These are phyloP conservation scores for Yamadazyma aaseri DNA, from an alignment of 1,139 yeast genomes.

Conservation along the genomic window DNA sequence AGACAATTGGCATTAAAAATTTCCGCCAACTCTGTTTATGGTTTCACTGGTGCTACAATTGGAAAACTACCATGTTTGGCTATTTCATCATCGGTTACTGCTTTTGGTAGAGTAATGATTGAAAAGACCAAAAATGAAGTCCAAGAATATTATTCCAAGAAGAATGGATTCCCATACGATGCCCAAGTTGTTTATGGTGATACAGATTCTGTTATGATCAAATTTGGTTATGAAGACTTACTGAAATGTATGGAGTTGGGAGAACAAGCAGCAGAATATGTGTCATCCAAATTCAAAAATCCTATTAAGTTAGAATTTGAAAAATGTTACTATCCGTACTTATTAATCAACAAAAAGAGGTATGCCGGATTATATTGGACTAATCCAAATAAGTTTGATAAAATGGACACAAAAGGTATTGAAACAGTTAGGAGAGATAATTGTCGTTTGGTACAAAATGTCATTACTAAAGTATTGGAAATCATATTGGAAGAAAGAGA, in stretches of 20 bases:
- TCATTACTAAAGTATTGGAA: conserved; percentile 87
- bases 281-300: conserved; percentile 71
- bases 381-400: conserved; percentile 81
- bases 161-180: conserved; percentile 79
- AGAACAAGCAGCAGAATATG: conserved; percentile 88
- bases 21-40: conserved; percentile 97
- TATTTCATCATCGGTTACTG: conserved; percentile 91
- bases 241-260: conserved; percentile 88
- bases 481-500: conserved; percentile 84
- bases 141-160: conserved; percentile 70
- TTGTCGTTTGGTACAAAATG: conserved; percentile 90
- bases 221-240: conserved; percentile 84
- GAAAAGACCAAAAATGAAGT: conserved; percentile 87
- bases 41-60: conserved; percentile 97
- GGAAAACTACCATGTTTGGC: conserved; percentile 97
- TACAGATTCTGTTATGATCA: conserved; percentile 99
- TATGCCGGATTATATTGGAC: conserved; percentile 99
- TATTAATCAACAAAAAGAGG: conserved; percentile 90
- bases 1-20: conserved; percentile 94
- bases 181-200: conserved; percentile 96
- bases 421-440: conserved; percentile 98
- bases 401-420: conserved; percentile 97
- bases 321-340: conserved; percentile 92
- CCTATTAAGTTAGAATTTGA: conserved; percentile 97
- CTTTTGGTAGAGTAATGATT: conserved; percentile 97